phyloP scores from a whole-genome alignment of 2,329 filamentous ascomycete species.

The Akanthomyces muscarius region DNA sequence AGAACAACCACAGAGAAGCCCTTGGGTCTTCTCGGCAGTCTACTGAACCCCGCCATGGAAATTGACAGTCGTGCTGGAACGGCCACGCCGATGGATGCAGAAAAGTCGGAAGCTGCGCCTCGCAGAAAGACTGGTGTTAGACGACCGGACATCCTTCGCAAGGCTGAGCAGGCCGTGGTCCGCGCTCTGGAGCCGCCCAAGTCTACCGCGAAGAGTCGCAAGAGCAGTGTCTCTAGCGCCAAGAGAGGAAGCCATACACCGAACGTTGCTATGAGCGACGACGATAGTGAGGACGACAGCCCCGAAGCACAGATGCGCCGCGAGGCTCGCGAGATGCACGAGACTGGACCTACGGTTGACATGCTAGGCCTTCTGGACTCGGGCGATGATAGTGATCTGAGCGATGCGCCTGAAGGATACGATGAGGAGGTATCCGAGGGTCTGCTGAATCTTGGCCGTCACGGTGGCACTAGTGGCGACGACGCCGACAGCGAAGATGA shows the following conservation, averaged over 20 bases:
- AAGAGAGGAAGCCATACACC: conserved; percentile 42
- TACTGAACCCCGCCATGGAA: conserved; percentile 41
- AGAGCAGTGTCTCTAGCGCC: conserved; percentile 49
- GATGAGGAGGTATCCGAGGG: conserved; percentile 54
- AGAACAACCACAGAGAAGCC: not conserved
- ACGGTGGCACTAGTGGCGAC: conserved; percentile 27
- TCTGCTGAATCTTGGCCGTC: conserved; percentile 26
- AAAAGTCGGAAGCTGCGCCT: conserved; percentile 39
- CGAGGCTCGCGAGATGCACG: conserved; percentile 41
- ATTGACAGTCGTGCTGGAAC: conserved; percentile 34
- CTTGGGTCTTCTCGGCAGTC: conserved; percentile 30
- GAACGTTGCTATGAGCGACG: conserved; percentile 33
- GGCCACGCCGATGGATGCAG: conserved; percentile 35
- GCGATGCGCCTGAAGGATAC: conserved; percentile 57
- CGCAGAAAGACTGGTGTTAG: conserved; percentile 45
- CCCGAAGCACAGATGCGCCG: conserved; percentile 37
- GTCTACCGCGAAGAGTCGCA: conserved; percentile 41
- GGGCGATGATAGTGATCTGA: conserved; percentile 65
- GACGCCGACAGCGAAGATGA: conserved; percentile 35
- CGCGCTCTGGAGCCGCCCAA: conserved; percentile 49
- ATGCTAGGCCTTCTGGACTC: conserved; percentile 36
- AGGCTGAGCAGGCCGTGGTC: conserved; percentile 56
- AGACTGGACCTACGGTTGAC: conserved; percentile 27
- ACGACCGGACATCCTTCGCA: conserved; percentile 55
- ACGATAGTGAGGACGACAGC: conserved; percentile 36